A percentile compares a stretch with the other conserved stretches of the same genome.
These are phyloP conservation scores for Lactifluus pinguis DNA, from an alignment of 768 basidiomycete genomes.

Conservation along the genomic window DNA sequence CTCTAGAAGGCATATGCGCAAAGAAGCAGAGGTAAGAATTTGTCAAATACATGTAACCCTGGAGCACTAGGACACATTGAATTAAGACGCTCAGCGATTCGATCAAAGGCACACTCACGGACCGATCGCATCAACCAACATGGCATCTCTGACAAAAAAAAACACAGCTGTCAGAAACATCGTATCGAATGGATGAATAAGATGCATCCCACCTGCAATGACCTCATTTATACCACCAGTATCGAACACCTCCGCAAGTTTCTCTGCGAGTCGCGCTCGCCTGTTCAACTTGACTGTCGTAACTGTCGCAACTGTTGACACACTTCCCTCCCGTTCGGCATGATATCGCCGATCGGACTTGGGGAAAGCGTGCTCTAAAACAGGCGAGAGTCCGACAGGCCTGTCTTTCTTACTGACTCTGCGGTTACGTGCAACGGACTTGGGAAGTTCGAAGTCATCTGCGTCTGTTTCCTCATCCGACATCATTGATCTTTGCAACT, in stretches of 20 bases:
- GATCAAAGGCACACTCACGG: slow-evolving; percentile 43
- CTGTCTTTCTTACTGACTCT: slow-evolving; percentile 9
- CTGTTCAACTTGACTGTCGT: slow-evolving; percentile 62
- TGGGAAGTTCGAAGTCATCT: slow-evolving; percentile 19
- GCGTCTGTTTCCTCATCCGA: slow-evolving; percentile 20
- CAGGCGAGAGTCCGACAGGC: slow-evolving; percentile 3
- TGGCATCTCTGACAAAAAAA: slow-evolving; percentile 59
- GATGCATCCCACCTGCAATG: slow-evolving; percentile 46
- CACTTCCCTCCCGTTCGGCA: slow-evolving; percentile 28
- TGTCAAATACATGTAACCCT: slow-evolving; percentile 97
- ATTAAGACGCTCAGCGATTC: background rate
- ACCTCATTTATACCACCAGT: slow-evolving; percentile 78
- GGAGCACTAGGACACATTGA: slow-evolving; percentile 53
- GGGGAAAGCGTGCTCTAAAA: slow-evolving; percentile 10
- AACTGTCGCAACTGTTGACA: slow-evolving; percentile 68
- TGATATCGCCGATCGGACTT: slow-evolving; percentile 8
- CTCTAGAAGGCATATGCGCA: slow-evolving; percentile 84
- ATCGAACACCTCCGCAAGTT: slow-evolving; percentile 83
- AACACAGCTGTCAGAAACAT: background rate
- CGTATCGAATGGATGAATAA: slow-evolving; percentile 3
- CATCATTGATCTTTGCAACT: background rate
- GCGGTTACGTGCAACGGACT: slow-evolving; percentile 2
- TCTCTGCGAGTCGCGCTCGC: slow-evolving; percentile 71
- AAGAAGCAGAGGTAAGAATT: slow-evolving; percentile 94
- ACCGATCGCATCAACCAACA: slow-evolving; percentile 90